phyloP scores from a whole-genome alignment of 306 rosid species.

The Quillaja saponaria region DNA sequence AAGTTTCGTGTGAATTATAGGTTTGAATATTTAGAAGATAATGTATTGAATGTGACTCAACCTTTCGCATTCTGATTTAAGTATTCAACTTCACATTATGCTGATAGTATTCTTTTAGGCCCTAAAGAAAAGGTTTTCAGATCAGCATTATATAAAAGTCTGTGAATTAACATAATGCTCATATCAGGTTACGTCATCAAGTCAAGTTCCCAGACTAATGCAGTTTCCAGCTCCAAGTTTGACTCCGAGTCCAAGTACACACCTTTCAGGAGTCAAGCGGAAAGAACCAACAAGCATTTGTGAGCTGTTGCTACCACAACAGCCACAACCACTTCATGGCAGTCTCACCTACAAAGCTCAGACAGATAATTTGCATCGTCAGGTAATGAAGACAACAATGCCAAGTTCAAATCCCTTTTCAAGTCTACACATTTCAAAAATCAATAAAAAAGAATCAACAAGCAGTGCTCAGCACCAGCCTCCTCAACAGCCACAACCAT shows the following conservation, averaged over 20 bases:
- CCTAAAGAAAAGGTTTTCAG: no score
- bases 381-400: no score
- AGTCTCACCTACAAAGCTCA: no score
- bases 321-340: no score
- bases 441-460: constrained; percentile 18
- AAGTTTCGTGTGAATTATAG: no score
- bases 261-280: no score
- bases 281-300: no score
- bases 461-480: neutral
- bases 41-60: neutral
- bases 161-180: neutral
- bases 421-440: constrained; percentile 11
- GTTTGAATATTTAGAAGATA: neutral
- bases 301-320: no score
- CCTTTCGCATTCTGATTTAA: neutral
- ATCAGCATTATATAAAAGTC: neutral
- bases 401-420: constrained; percentile 16
- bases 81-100: neutral
- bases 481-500: neutral
- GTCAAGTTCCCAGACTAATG: neutral
- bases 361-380: no score
- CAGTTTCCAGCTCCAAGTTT: constrained; percentile 21
- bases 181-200: constrained; percentile 23
- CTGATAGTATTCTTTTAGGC: constrained; percentile 6
- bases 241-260: no score